A percentile compares a stretch with the other conserved stretches of the same genome.
Conservation (phyloP, 768 basidiomycete genomes). For the Hypholoma fasciculare region DNA sequence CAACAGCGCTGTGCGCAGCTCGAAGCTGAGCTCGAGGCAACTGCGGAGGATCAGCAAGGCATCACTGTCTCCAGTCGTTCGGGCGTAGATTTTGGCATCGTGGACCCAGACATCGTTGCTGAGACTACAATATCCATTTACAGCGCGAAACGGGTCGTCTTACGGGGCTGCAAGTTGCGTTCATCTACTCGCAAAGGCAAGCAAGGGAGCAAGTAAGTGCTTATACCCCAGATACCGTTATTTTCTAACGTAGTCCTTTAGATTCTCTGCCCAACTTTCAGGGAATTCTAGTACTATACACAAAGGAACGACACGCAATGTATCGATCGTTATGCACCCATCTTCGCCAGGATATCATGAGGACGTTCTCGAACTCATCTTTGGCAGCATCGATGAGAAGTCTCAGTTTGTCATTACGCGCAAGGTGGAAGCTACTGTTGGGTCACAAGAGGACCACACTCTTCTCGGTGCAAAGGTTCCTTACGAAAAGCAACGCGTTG, state of each 20-base stretch:
- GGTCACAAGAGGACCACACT: conserved; percentile 49
- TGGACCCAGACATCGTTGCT: conserved; percentile 31
- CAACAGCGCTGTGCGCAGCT: conserved; percentile 26
- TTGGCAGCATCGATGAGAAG: conserved; percentile 32
- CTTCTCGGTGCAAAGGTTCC: conserved; percentile 44
- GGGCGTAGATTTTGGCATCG: conserved; percentile 48
- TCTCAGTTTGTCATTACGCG: conserved; percentile 49
- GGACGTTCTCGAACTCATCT: conserved; percentile 48
- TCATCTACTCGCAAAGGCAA: neutral
- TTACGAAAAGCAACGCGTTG: conserved; percentile 30
- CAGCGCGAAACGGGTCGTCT: conserved; percentile 20
- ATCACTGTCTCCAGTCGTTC: conserved; percentile 37
- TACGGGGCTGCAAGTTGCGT: conserved; percentile 24
- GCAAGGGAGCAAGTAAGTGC: conserved; percentile 20
- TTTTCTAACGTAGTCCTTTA: conserved; percentile 6
- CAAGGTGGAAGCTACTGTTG: conserved; percentile 44
- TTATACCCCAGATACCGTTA: too few species aligned
- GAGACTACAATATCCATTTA: conserved; percentile 26
- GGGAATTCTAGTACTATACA: conserved; percentile 29
- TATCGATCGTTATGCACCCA: conserved; percentile 33
- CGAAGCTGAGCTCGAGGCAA: conserved; percentile 36
- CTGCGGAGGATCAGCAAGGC: conserved; percentile 48
- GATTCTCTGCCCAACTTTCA: conserved; percentile 32
- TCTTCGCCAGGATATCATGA: conserved; percentile 43
- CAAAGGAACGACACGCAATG: conserved; percentile 22